Conservation (phyloP, 2,329 filamentous ascomycete species). For the Aspergillus sp. region DNA sequence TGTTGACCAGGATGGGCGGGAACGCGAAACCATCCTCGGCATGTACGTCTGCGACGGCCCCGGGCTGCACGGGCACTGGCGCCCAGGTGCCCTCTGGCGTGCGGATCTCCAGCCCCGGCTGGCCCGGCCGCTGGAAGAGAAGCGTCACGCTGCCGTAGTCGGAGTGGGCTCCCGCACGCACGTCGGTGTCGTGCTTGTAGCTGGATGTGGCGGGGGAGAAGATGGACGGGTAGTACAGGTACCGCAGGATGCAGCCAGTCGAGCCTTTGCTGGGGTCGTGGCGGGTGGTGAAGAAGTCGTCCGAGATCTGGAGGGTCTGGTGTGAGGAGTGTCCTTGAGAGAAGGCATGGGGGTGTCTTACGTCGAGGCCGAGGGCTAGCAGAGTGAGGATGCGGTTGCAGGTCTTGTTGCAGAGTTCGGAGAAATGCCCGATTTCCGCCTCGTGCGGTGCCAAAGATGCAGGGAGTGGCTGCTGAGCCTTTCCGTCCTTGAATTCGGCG, state of each 20-base stretch:
- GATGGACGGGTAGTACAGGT: slow-evolving; percentile 69
- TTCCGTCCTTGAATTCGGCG: slow-evolving; percentile 67
- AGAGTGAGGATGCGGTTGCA: slow-evolving; percentile 71
- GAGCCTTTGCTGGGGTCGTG: slow-evolving; percentile 53
- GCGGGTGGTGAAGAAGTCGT: slow-evolving; percentile 58
- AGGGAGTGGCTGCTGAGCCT: slow-evolving; percentile 76
- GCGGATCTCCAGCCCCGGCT: slow-evolving; percentile 82
- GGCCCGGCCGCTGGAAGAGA: slow-evolving; percentile 80
- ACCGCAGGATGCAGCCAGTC: slow-evolving; percentile 61
- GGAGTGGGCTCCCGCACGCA: slow-evolving; percentile 87
- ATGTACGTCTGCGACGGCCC: neutral
- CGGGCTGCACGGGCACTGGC: slow-evolving; percentile 64
- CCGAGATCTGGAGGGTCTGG: slow-evolving; percentile 34
- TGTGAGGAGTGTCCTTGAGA: neutral
- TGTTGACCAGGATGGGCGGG: slow-evolving; percentile 70
- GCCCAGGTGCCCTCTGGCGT: slow-evolving; percentile 59
- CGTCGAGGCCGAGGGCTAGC: slow-evolving; percentile 73
- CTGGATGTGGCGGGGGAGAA: slow-evolving; percentile 40
- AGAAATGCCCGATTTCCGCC: slow-evolving; percentile 63
- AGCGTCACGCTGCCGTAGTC: slow-evolving; percentile 72
- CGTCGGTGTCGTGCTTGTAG: slow-evolving; percentile 56
- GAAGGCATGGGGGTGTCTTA: slow-evolving; percentile 30
- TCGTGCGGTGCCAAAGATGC: slow-evolving; percentile 59
- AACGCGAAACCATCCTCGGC: slow-evolving; percentile 44
- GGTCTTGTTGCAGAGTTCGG: slow-evolving; percentile 66